Base-by-base conservation (phyloP, 441 rosid species). In the Iberis amara region DNA sequence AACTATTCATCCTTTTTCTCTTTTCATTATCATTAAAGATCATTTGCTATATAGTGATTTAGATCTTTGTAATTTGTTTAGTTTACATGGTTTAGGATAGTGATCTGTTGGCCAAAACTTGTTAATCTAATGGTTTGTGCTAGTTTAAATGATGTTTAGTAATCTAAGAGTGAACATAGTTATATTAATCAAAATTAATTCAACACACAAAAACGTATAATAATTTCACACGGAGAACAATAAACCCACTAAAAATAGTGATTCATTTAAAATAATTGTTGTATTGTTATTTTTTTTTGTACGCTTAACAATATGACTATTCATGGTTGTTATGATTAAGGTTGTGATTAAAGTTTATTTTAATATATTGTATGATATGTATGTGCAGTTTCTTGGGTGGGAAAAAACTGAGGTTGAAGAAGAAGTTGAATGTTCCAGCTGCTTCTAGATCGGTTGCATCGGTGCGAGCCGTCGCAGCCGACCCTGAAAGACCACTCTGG, bases 401-500 rank as follows among this genome's bases (percentile, higher is more conserved):
- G 35, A 81, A 77, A 79, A 87, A 76, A 61, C 63, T 87, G 76
- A 75, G 75, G 55, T 58, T 72, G 67, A 75, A 60, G 44, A 79
- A 57, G 54, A 46, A 64, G n/a, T 30, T 79, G 3, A 56, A 70
- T 5, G 71, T 62, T 33, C 69, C 54, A 31, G 66, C 52, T 50
- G 58, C 66, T 18, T 47, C 77, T 13, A 68, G 71, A 5, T 68
- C 74, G 6, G 63, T 75, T n/a, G 69, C 76, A 23, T 75, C 78
- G 24, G 89, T 73, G 18, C 86, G 70, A 0, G 92, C 92, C 7
- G 95, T 77, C 1, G 89, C 74, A 0, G 95, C 92, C 0, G 95
- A 87, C 14, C 95, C 94, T 0, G 64, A 87, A 4, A 83, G 98
- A 59, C 98, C 98, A 28, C 58, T 91, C 51, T 91, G 98, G 98